Conservation (phyloP, 1,284 basidiomycete genomes). For the Leccinum griseonigrum region DNA sequence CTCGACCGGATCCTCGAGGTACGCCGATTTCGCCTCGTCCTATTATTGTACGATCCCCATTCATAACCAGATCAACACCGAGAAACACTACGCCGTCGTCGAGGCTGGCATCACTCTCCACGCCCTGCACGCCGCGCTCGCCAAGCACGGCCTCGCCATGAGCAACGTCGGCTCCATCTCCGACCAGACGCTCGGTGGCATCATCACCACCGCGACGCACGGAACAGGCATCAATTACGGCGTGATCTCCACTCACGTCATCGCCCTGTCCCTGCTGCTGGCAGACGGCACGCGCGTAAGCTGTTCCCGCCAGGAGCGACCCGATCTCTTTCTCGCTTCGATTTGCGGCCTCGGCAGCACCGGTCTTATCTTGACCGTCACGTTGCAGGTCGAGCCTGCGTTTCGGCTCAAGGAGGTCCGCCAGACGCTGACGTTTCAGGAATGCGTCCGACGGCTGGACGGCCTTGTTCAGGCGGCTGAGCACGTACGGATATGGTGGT, state of each 20-base stretch:
- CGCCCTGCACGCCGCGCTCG: conserved; percentile 67
- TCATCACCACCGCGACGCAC: conserved; percentile 94
- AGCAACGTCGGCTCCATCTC: conserved; percentile 95
- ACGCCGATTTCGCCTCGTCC: conserved; percentile 31
- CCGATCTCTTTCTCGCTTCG: conserved; percentile 88
- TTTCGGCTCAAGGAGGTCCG: conserved; percentile 84
- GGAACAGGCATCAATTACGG: conserved; percentile 83
- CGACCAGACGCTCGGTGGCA: conserved; percentile 93
- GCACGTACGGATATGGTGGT: conserved; percentile 96
- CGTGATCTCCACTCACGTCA: conserved; percentile 83
- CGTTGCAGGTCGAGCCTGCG: conserved; percentile 77
- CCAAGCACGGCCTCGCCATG: conserved; percentile 76
- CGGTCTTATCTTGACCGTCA: conserved; percentile 82
- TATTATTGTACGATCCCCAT: background rate
- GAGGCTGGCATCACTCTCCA: conserved; percentile 81
- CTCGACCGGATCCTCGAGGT: conserved; percentile 75
- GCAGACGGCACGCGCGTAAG: conserved; percentile 67
- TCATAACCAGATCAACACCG: conserved; percentile 62
- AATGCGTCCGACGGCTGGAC: conserved; percentile 57
- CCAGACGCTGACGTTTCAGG: conserved; percentile 63
- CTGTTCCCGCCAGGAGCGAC: conserved; percentile 64
- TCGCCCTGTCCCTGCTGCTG: conserved; percentile 71
- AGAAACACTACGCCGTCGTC: conserved; percentile 68
- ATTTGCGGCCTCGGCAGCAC: conserved; percentile 94
- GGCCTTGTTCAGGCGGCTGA: conserved; percentile 65